Evolutionary conservation across 176 grass and related monocot species (phyloP), one percentile per base, ranked within the genome.

Genomic region (Bonia amplexicaulis): DNA sequence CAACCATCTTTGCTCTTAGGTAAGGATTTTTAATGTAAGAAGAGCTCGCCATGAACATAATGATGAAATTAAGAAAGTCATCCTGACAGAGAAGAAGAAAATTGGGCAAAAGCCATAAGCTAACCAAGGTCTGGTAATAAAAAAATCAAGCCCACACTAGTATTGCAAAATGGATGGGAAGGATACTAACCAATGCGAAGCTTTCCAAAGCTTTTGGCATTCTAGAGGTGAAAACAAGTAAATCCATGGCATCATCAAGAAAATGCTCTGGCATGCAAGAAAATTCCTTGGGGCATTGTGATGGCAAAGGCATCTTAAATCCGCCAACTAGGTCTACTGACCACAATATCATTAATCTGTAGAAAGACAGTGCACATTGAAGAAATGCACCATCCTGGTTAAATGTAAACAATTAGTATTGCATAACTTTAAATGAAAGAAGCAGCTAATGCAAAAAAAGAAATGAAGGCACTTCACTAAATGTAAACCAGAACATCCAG

Each of bases 1-100:
- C 93, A 88, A 99, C 96, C 96, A 99, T 98, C 81, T 99, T 99
- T 71, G 96, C 93, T 88, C 86, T 94, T 74, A 99, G 70, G 88
- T 99, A 94, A 81, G 96, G 96, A 74, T 99, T 99, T 87, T 99
- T 99, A 37, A 99, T 89, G 86, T 99, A 96, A 75, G 89, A 82
- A 41, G 92, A 85, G 44, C 93, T 94, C 29, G 93, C 90, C 93
- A 99, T 99, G 82, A 99, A 99, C 93, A 99, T 98, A 19, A 99
- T 99, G 40, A 96, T 94, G 71, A 99, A 99, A 85, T 90, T 99
- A 81, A 99, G 85, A 72, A 99, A 99, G 62, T 99, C 90, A 88
- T 99, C 96, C 94, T 97, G 71, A 37, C 52, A 46, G 66, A 70
- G 25, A 65, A 71, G 77, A 55, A 69, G 55, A 81, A 49, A 87